phyloP scores from a whole-genome alignment of 345 rosid species.

The Populus ilicifolia region DNA sequence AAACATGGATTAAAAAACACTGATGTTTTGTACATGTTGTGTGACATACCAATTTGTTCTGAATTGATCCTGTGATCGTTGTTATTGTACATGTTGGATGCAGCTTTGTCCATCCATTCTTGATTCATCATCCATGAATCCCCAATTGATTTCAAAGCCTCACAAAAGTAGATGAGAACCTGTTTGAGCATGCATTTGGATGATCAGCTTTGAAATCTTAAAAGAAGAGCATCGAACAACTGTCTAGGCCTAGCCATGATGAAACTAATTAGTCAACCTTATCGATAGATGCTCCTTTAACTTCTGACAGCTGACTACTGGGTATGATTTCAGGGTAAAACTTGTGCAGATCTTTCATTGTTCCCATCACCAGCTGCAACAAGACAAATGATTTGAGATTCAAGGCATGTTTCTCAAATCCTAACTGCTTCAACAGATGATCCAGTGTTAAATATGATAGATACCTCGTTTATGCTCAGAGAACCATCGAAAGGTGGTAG shows the following conservation, averaged over 20 bases:
- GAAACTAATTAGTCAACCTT: constrained; percentile 38
- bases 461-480: constrained; percentile 47
- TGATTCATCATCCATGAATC: constrained; percentile 57
- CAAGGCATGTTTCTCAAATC: background rate
- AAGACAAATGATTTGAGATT: constrained; percentile 15
- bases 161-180: constrained; percentile 52
- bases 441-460: constrained; percentile 1
- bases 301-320: constrained; percentile 34
- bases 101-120: constrained; percentile 47
- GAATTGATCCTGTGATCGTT: constrained; percentile 34
- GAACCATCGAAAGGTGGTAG: constrained; percentile 51
- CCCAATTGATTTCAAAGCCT: constrained; percentile 52
- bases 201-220: background rate
- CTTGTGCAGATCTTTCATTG: constrained; percentile 65
- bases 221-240: background rate
- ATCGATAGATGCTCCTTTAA: constrained; percentile 42
- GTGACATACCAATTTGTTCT: constrained; percentile 48
- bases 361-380: constrained; percentile 52
- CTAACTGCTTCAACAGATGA: background rate
- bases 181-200: constrained; percentile 18
- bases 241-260: background rate
- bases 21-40: background rate
- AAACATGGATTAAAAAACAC: background rate
- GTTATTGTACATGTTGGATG: constrained; percentile 30
- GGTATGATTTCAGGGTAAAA: constrained; percentile 57